Conservation (phyloP, 352 stramenopile species). For the Pythium aquatile region DNA sequence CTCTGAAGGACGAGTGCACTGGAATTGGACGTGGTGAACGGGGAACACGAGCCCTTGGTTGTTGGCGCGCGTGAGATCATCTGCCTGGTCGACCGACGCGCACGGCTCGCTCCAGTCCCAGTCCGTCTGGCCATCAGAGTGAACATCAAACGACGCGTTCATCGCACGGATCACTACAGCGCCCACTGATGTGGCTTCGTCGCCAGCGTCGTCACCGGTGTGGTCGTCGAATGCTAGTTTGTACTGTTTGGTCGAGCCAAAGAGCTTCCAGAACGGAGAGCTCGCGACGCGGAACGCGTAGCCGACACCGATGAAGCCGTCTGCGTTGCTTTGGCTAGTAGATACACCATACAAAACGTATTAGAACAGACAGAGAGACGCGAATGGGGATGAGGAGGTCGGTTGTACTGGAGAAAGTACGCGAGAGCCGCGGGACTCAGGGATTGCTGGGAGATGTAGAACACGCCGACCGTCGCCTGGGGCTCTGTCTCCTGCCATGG, state of each 20-base stretch:
- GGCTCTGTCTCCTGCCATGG: constrained; percentile 29
- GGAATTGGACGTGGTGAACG: constrained; percentile 45
- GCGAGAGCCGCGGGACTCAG: constrained; percentile 43
- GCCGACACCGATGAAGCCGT: constrained; percentile 57
- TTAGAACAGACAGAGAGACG: neutral
- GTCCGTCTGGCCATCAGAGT: constrained; percentile 13
- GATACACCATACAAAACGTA: neutral
- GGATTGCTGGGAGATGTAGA: constrained; percentile 43
- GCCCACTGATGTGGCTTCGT: neutral
- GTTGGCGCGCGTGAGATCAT: constrained; percentile 31
- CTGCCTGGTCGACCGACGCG: constrained; percentile 33
- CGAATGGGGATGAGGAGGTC: neutral
- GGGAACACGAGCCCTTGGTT: constrained; percentile 55
- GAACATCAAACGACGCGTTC: constrained; percentile 15
- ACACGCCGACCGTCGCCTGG: constrained; percentile 36
- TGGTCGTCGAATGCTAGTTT: neutral
- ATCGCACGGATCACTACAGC: neutral
- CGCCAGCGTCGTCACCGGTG: neutral
- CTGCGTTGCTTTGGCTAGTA: constrained; percentile 33
- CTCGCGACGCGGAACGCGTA: constrained; percentile 34
- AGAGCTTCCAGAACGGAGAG: constrained; percentile 40
- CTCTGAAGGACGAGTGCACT: constrained; percentile 13
- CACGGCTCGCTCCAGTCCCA: constrained; percentile 55
- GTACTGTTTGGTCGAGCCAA: constrained; percentile 14
- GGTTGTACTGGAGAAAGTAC: constrained; percentile 43